phyloP scores from a whole-genome alignment of 495 filamentous ascomycete species.

The Talaromyces proteolyticus region DNA sequence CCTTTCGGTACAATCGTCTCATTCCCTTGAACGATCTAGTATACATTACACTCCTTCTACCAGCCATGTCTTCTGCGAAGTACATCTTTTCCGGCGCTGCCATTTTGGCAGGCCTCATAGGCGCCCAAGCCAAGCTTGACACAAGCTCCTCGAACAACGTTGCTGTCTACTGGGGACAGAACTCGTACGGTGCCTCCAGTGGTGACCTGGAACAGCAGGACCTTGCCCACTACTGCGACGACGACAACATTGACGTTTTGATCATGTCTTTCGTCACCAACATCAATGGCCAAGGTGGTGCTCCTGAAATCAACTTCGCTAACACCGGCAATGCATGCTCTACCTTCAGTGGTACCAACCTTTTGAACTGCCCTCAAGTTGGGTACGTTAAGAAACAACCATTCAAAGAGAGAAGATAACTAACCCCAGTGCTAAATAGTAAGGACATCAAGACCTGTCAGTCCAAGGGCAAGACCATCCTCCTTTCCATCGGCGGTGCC shows the following conservation, averaged over 20 bases:
- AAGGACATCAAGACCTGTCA: slow-evolving; percentile 63
- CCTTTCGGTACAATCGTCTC: not conserved
- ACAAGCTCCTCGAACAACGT: slow-evolving; percentile 41
- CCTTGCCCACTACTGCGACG: slow-evolving; percentile 52
- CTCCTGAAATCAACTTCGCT: slow-evolving; percentile 55
- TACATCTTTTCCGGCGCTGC: slow-evolving; percentile 19
- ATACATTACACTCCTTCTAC: not conserved
- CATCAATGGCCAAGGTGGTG: slow-evolving; percentile 21
- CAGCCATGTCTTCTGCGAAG: slow-evolving; percentile 21
- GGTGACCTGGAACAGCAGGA: slow-evolving; percentile 45
- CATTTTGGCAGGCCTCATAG: slow-evolving; percentile 22
- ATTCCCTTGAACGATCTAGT: not conserved
- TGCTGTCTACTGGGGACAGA: slow-evolving; percentile 64
- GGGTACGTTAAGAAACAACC: not conserved
- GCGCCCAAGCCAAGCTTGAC: slow-evolving; percentile 36
- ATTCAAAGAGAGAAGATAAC: not conserved
- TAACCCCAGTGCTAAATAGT: slow-evolving; percentile 9
- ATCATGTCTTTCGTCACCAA: not conserved
- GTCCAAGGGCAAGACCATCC: slow-evolving; percentile 54
- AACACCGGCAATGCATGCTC: slow-evolving; percentile 53
- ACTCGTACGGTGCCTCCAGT: slow-evolving; percentile 41
- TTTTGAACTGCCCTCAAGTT: slow-evolving; percentile 22
- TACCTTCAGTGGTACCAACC: slow-evolving; percentile 46
- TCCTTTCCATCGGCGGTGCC: slow-evolving; percentile 63
- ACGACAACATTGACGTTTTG: slow-evolving; percentile 35